Conservation (phyloP, 495 filamentous ascomycete genomes). For the Daldinia childiae region DNA sequence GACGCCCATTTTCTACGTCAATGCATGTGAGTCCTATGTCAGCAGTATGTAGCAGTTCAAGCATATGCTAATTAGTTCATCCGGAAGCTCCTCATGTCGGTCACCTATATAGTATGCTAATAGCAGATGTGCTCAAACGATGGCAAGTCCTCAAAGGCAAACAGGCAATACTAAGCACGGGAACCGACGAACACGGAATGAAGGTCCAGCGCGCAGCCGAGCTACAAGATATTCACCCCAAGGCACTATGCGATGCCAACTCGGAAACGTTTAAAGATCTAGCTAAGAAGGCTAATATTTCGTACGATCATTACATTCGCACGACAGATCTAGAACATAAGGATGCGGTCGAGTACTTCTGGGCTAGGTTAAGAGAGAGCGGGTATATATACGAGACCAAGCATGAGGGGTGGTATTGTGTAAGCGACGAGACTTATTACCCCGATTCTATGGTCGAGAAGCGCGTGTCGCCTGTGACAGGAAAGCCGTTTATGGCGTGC, state of each 20-base stretch:
- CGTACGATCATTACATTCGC: conserved; percentile 86
- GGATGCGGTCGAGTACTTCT: conserved; percentile 90
- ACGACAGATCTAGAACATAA: conserved; percentile 85
- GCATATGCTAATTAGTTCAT: conserved; percentile 8
- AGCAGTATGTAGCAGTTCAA: not conserved
- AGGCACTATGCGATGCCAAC: conserved; percentile 67
- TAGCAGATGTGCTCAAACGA: conserved; percentile 90
- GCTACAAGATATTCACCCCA: conserved; percentile 62
- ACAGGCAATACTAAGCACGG: conserved; percentile 80
- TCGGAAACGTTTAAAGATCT: conserved; percentile 73
- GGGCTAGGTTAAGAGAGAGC: conserved; percentile 76
- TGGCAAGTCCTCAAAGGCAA: conserved; percentile 82
- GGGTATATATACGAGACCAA: conserved; percentile 86
- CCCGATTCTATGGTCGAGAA: conserved; percentile 77
- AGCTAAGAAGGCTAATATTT: conserved; percentile 71
- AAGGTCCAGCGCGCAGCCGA: conserved; percentile 92
- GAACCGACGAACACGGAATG: conserved; percentile 98
- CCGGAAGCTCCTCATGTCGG: conserved; percentile 88
- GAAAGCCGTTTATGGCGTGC: conserved; percentile 81
- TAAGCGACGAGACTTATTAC: conserved; percentile 96
- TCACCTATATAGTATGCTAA: conserved; percentile 91
- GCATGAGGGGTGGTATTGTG: conserved; percentile 96
- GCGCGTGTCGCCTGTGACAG: conserved; percentile 79
- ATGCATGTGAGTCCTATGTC: conserved; percentile 71
- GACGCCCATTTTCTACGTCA: conserved; percentile 98